Evolutionary conservation across 345 rosid genomes (phyloP).

Genomic region (Lagerstroemia speciosa): DNA sequence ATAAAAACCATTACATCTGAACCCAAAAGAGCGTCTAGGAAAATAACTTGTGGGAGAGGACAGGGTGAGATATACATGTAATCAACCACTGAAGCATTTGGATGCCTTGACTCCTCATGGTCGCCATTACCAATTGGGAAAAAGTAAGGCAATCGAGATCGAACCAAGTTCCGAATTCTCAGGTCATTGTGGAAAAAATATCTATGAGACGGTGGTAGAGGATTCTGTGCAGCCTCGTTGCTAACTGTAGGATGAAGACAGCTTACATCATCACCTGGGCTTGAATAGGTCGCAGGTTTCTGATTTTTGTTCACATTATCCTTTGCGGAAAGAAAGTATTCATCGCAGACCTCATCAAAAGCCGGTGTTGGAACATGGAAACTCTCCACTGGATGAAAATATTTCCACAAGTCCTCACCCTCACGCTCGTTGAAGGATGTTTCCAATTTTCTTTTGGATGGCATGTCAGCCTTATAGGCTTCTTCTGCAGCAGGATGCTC

Average conservation of each 20-base stretch:
- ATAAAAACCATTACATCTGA: neutral
- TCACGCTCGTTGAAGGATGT: constrained; percentile 12
- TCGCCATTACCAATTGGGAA: constrained; percentile 37
- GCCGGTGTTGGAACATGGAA: constrained; percentile 58
- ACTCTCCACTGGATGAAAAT: constrained; percentile 39
- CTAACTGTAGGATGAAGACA: constrained; percentile 9
- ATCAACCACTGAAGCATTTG: constrained; percentile 38
- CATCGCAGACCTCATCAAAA: constrained; percentile 69
- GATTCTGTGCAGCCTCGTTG: constrained; percentile 20
- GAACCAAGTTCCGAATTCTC: constrained; percentile 48
- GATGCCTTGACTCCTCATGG: constrained; percentile 26
- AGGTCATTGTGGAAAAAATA: constrained; percentile 76
- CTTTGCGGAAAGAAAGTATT: constrained; percentile 55
- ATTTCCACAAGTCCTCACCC: constrained; percentile 56
- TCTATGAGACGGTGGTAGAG: constrained; percentile 60
- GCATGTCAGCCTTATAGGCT: constrained; percentile 18
- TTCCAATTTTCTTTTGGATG: constrained; percentile 16
- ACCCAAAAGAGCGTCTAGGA: neutral
- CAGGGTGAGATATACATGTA: constrained; percentile 39
- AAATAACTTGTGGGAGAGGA: neutral
- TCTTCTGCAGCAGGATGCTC: constrained; percentile 17
- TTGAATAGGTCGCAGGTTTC: constrained; percentile 16
- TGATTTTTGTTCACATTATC: constrained; percentile 18
- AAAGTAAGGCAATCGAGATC: constrained; percentile 60
- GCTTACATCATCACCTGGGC: constrained; percentile 9